phyloP scores from a whole-genome alignment of 2,329 filamentous ascomycete species.

The Aspergillus fumigatus region DNA sequence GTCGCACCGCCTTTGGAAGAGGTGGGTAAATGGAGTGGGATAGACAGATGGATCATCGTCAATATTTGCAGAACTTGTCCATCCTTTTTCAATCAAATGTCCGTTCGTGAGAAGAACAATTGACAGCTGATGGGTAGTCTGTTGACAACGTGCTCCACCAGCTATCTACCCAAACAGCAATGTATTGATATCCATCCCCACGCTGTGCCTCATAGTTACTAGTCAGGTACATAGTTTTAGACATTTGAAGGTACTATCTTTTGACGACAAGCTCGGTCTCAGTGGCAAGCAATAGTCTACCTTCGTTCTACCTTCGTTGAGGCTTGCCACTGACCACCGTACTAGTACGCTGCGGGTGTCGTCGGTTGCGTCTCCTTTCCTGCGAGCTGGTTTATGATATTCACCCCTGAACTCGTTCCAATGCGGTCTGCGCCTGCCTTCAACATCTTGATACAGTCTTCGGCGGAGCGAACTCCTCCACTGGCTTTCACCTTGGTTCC shows the following conservation, averaged over 20 bases:
- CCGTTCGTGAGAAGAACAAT: not conserved
- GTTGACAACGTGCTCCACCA: no score
- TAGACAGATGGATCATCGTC: no score
- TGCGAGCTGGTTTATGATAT: slow-evolving; percentile 47
- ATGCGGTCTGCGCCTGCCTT: slow-evolving; percentile 54
- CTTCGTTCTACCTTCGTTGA: not conserved
- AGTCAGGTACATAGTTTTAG: not conserved
- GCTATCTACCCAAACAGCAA: no score
- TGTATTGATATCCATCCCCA: no score
- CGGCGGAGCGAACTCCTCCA: slow-evolving; percentile 51
- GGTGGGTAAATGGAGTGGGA: no score
- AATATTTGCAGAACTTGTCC: not conserved
- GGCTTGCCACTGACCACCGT: not conserved
- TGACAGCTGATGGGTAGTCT: no score
- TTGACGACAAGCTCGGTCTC: no score
- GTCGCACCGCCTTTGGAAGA: no score
- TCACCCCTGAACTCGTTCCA: slow-evolving; percentile 53
- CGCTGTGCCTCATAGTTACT: not conserved
- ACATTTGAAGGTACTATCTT: not conserved
- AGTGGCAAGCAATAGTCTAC: not conserved
- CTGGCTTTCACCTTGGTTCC: slow-evolving; percentile 54
- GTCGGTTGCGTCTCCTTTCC: slow-evolving; percentile 17
- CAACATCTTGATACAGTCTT: slow-evolving; percentile 51
- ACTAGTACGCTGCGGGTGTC: slow-evolving; percentile 10
- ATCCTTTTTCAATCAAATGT: not conserved